These are phyloP conservation scores for Blastocladiella britannica DNA, from an alignment of 192 early-diverging fungal species.

Conservation along the genomic window DNA sequence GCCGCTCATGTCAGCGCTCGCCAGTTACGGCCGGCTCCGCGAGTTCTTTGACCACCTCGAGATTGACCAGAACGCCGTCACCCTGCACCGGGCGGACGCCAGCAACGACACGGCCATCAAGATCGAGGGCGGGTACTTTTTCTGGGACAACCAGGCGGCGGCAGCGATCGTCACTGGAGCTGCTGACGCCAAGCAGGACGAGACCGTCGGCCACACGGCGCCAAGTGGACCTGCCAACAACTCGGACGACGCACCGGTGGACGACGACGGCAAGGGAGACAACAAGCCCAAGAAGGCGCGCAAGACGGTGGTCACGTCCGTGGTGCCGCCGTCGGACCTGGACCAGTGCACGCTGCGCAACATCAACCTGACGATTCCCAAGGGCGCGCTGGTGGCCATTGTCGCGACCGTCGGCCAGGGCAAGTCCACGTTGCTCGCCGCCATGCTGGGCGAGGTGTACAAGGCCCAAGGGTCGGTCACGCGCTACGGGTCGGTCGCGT, in stretches of 20 bases:
- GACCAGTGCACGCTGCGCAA: background rate
- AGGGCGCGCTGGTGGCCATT: conserved; percentile 14
- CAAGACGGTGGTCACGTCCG: too few relatives aligned
- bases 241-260: too few relatives aligned
- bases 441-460: conserved; percentile 16
- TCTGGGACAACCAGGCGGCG: too few relatives aligned
- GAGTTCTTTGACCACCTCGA: background rate
- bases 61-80: background rate
- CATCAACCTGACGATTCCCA: conserved; percentile 5
- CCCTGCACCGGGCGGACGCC: background rate
- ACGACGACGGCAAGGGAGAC: background rate
- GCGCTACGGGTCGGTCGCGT: background rate
- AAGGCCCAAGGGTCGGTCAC: background rate
- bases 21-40: background rate
- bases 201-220: too few relatives aligned
- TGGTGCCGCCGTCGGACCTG: background rate
- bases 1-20: background rate
- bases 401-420: conserved; percentile 20
- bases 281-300: background rate
- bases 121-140: background rate
- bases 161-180: too few relatives aligned
- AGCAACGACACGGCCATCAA: background rate
- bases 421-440: conserved; percentile 15
- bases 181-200: too few relatives aligned
- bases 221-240: too few relatives aligned